phyloP scores from a whole-genome alignment of 164 flowering plant genomes.

The Amborella trichopoda region DNA sequence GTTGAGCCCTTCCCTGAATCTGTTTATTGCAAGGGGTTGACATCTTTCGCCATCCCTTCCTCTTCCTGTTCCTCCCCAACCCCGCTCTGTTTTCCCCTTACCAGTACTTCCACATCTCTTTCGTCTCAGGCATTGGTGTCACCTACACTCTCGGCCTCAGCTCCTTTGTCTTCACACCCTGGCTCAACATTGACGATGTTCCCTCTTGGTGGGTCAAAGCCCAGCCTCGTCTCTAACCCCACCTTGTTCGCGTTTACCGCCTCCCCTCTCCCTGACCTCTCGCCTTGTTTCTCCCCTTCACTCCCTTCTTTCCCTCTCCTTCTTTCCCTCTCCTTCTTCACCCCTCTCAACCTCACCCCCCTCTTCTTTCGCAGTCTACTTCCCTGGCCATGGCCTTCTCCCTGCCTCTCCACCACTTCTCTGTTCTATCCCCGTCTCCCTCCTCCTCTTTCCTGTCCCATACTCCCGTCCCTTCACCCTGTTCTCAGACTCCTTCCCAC shows the following conservation, averaged over 20 bases:
- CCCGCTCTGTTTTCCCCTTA: not conserved
- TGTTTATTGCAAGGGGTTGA: too few species aligned
- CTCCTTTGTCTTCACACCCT: too few species aligned
- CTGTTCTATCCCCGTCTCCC: not conserved
- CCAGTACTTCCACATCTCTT: not conserved
- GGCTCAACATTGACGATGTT: too few species aligned
- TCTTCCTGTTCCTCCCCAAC: not conserved
- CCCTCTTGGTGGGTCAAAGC: too few species aligned
- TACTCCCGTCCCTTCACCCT: not conserved
- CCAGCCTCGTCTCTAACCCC: too few species aligned
- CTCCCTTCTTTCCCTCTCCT: not conserved
- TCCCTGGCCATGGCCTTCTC: not conserved
- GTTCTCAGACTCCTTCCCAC: not conserved
- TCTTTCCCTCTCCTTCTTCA: not conserved
- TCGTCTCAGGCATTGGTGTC: not conserved
- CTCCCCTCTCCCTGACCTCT: not conserved
- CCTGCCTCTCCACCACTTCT: not conserved
- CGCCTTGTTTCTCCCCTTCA: not conserved
- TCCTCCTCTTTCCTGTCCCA: not conserved
- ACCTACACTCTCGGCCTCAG: not conserved
- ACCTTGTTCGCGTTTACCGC: not conserved
- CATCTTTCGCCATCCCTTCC: too few species aligned
- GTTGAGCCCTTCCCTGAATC: too few species aligned
- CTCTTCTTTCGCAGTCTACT: not conserved
- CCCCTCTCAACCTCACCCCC: not conserved